A percentile compares a stretch with the other conserved stretches of the same genome.
Conservation (phyloP, 176 grass and related monocot species). For the Tillandsia fasciculata region DNA sequence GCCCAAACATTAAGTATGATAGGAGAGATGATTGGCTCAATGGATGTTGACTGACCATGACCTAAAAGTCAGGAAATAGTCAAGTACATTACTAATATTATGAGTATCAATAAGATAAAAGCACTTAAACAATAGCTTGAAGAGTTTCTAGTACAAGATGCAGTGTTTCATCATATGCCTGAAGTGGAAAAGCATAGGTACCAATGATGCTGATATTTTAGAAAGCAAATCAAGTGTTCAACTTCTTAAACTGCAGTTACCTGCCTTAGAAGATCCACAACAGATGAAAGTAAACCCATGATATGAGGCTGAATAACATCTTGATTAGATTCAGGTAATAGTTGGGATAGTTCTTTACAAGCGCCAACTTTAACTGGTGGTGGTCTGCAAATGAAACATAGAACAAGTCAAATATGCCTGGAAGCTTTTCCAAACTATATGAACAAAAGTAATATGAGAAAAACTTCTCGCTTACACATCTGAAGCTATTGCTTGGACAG, state of each 20-base stretch:
- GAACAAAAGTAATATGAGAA: constrained; percentile 16
- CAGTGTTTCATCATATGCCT: constrained; percentile 91
- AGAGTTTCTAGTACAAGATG: constrained; percentile 97
- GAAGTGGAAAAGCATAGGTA: constrained; percentile 18
- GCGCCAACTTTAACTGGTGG: constrained; percentile 96
- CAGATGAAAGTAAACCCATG: constrained; percentile 68
- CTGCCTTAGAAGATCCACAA: constrained; percentile 70
- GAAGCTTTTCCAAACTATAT: constrained; percentile 5
- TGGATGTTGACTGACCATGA: constrained; percentile 49
- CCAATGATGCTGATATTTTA: background rate
- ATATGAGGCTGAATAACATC: constrained; percentile 44
- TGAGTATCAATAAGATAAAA: constrained; percentile 11
- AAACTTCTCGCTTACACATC: constrained; percentile 66
- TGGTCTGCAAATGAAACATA: constrained; percentile 43
- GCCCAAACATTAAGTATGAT: constrained; percentile 82
- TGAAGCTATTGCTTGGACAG: constrained; percentile 57
- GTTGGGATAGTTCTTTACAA: constrained; percentile 61
- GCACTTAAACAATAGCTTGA: constrained; percentile 36
- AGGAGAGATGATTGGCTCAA: constrained; percentile 77
- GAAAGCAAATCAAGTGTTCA: background rate
- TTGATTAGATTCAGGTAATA: constrained; percentile 49
- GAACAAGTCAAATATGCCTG: background rate
- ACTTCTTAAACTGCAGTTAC: constrained; percentile 21
- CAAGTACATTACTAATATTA: too few species aligned
- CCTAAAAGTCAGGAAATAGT: constrained; percentile 36